Evolutionary conservation across 2,329 filamentous ascomycete species (phyloP).

Genomic region (Diaporthe vexans): DNA sequence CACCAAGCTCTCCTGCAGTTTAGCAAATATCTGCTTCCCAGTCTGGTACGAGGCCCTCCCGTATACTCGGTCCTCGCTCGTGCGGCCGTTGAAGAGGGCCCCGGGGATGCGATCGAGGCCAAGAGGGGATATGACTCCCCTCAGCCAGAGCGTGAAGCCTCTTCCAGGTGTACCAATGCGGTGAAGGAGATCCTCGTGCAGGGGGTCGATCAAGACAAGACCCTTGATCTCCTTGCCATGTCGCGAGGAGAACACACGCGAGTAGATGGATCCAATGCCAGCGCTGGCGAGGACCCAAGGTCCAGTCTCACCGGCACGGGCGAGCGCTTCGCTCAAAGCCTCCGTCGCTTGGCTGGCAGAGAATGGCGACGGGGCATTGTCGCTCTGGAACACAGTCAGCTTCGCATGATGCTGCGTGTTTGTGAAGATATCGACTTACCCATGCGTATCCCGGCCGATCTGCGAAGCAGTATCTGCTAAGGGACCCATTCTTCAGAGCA

Average conservation of each 20-base stretch:
- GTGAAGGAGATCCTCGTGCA: conserved; percentile 88
- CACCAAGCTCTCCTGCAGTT: conserved; percentile 92
- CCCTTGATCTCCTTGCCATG: conserved; percentile 82
- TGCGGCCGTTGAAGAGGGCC: conserved; percentile 85
- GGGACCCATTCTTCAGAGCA: conserved; percentile 83
- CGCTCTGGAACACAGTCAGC: conserved; percentile 61
- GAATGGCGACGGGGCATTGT: conserved; percentile 93
- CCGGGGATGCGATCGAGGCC: conserved; percentile 85
- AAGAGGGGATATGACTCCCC: conserved; percentile 87
- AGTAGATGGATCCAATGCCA: conserved; percentile 89
- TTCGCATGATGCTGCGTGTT: conserved; percentile 52
- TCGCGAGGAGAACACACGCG: conserved; percentile 89
- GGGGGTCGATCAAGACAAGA: conserved; percentile 86
- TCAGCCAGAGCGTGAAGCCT: conserved; percentile 89
- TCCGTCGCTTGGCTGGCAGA: conserved; percentile 95
- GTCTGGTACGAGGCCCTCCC: conserved; percentile 83
- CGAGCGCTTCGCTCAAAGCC: conserved; percentile 87
- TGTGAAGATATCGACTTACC: conserved; percentile 53
- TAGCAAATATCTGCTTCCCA: conserved; percentile 88
- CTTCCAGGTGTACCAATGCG: conserved; percentile 75
- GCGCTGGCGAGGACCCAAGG: conserved; percentile 92
- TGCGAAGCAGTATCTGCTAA: conserved; percentile 93
- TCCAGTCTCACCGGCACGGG: conserved; percentile 82
- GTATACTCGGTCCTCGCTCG: conserved; percentile 86
- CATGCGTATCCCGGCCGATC: conserved; percentile 92